Percentiles rank a stretch among this genome's conserved stretches.
phyloP scores from a whole-genome alignment of 2,329 filamentous ascomycete genomes.

The Xylariales sp. region DNA sequence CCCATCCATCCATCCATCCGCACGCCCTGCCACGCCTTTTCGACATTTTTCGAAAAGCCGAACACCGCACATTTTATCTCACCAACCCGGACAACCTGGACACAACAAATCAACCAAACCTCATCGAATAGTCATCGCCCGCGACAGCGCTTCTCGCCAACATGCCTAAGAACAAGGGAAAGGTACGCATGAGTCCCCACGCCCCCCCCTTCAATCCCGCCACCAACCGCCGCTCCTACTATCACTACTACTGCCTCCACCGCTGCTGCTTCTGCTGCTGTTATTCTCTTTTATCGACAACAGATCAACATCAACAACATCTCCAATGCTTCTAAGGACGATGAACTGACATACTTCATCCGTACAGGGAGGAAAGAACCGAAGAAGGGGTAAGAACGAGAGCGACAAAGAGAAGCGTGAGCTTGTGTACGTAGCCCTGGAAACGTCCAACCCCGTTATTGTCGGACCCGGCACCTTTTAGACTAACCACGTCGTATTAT shows the following conservation, averaged over 20 bases:
- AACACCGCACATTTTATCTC: neutral
- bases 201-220: conserved; percentile 28
- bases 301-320: conserved; percentile 27
- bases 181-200: conserved; percentile 67
- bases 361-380: conserved; percentile 93
- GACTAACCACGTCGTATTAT: conserved; percentile 10
- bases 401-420: conserved; percentile 99
- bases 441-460: neutral
- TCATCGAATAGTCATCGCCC: conserved; percentile 33
- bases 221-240: neutral
- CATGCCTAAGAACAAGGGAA: conserved; percentile 99
- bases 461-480: neutral
- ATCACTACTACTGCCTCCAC: too few relatives aligned
- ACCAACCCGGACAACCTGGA: neutral
- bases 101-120: neutral
- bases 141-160: conserved; percentile 50
- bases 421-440: conserved; percentile 65
- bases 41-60: too few relatives aligned
- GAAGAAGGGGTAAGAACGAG: conserved; percentile 98
- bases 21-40: neutral
- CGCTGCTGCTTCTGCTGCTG: too few relatives aligned
- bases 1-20: neutral
- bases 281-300: neutral
- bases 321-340: neutral
- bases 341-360: conserved; percentile 45